phyloP scores from a whole-genome alignment of 2,329 filamentous ascomycete species.

The Talaromyces piceae region DNA sequence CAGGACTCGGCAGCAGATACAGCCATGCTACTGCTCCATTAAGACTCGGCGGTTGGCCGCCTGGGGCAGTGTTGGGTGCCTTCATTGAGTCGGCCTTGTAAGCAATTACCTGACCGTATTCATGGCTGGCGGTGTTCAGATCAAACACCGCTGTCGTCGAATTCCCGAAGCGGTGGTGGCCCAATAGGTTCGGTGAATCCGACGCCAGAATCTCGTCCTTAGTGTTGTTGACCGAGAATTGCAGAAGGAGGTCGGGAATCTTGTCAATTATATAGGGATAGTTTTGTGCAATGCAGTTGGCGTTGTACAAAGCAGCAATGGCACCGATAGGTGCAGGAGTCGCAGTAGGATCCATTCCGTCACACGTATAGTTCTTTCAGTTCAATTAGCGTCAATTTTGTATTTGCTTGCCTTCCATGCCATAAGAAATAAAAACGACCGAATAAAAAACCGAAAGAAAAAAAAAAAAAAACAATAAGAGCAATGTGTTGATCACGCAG shows the following conservation, averaged over 20 bases:
- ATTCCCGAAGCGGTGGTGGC: conserved; percentile 1
- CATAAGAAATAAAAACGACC: no score
- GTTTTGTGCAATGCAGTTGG: not conserved
- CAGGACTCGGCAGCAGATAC: not conserved
- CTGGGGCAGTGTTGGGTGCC: not conserved
- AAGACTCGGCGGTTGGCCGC: not conserved
- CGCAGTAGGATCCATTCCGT: not conserved
- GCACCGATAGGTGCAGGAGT: not conserved
- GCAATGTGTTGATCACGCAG: no score
- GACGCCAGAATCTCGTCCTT: not conserved
- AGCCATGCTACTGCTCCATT: conserved; percentile 8
- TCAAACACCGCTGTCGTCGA: conserved; percentile 4
- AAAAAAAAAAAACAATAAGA: no score
- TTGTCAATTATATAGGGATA: not conserved
- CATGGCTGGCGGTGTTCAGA: not conserved
- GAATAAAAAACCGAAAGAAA: no score
- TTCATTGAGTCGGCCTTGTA: not conserved
- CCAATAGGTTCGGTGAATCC: not conserved
- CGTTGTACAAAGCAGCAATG: conserved; percentile 3
- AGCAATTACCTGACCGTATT: conserved; percentile 1
- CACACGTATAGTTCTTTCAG: conserved; percentile 5
- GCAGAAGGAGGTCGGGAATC: not conserved
- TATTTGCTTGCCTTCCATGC: not conserved
- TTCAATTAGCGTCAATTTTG: not conserved
- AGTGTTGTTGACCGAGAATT: not conserved